A percentile compares a stretch with the other conserved stretches of the same genome.
Conservation (phyloP, 139 green algal species). For the Micractinium conductrix region DNA sequence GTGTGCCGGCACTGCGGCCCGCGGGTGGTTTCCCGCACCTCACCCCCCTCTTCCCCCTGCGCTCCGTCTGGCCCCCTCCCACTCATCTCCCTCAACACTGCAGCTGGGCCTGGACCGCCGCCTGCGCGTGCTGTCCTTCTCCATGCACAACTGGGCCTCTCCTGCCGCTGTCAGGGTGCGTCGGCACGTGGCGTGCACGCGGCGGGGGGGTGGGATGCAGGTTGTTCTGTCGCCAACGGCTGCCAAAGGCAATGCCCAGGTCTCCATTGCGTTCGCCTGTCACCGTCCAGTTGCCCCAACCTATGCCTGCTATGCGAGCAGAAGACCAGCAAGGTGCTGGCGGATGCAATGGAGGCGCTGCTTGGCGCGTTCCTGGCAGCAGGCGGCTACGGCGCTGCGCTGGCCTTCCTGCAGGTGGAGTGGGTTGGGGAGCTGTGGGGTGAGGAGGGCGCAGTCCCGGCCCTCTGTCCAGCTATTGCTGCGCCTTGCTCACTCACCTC, state of each 20-base stretch:
- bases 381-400: conserved; percentile 9
- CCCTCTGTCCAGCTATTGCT: background rate
- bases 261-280: too few species aligned
- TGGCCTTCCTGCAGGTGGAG: conserved; percentile 30
- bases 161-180: conserved; percentile 20
- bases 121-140: conserved; percentile 36
- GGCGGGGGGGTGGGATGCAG: too few species aligned
- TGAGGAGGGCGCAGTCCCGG: too few species aligned
- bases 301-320: too few species aligned
- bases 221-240: too few species aligned
- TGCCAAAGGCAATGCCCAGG: too few species aligned
- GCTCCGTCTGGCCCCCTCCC: background rate
- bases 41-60: background rate
- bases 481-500: background rate
- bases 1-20: too few species aligned
- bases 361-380: conserved; percentile 49
- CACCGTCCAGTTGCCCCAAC: too few species aligned
- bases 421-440: too few species aligned
- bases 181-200: background rate
- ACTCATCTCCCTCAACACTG: background rate
- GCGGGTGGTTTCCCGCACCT: too few species aligned
- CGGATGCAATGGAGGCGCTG: conserved; percentile 61
- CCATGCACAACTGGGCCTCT: conserved; percentile 21
- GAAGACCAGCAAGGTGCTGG: conserved; percentile 54
- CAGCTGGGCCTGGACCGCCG: conserved; percentile 34